Evolutionary conservation across 2,329 filamentous ascomycete genomes (phyloP), one percentile per base, ranked within the genome.

Genomic region (Colletotrichum sp.): DNA sequence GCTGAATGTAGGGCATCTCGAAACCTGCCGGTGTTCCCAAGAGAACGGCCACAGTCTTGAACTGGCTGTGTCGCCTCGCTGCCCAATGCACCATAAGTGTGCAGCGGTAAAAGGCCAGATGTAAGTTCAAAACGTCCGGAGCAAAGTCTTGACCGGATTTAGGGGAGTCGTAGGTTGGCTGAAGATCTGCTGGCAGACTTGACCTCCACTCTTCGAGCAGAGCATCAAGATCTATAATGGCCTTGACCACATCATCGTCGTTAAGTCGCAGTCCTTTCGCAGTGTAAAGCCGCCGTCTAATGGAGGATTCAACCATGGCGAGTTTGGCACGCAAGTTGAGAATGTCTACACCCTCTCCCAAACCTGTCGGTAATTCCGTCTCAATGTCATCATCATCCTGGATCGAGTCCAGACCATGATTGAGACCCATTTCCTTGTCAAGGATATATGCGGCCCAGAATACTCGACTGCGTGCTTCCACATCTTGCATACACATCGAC

Each of bases 391-490:
- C 74, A 13, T 77, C 66, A 18, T 70, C 68, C 8, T 76, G 66
- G 13, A 55, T 74, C 2, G 76, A 68, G 6, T 75, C 65, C 9
- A 76, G 28, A 5, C 76, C 76, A 6, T 76, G 74, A 12, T 76
- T 73, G 21, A 77, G 55, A 9, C 66, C 43, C 26, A 57, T 73
- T 18, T 73, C 74, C 28, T 73, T 70, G 32, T 77, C 74, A 8
- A 77, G 63, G 12, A 77, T 76, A n/a, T 74, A 77, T 15, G 70
- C 74, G 8, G 67, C 70, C 76, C 76, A 77, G 28, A 77, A 77
- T 8, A 77, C 76, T 5, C 74, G 69, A 43, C 67, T 70, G n/a
- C 66, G 74, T 9, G 67, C 69, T 21, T 74, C 66, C 13, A 66
- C 67, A 24, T 73, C 73, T 24, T 65, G 58, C n/a, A 28, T 15